Conservation (phyloP, 257 asterid species). For the Solanum gandarillasii region DNA sequence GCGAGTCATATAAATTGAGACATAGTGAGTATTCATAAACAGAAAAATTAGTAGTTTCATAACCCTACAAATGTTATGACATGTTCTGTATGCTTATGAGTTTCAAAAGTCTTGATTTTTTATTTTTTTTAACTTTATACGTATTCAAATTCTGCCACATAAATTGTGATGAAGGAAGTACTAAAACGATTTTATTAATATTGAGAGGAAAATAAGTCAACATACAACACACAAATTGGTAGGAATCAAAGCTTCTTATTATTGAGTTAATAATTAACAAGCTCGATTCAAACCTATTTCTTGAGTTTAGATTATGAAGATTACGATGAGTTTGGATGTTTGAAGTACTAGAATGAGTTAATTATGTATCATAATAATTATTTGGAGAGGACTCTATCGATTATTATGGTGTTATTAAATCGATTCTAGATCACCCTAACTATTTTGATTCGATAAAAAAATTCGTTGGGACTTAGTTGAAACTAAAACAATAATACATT, state of each 20-base stretch:
- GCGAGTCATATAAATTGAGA: neutral
- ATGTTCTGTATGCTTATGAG: neutral
- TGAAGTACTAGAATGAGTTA: too few species aligned
- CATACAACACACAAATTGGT: neutral
- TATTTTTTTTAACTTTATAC: neutral
- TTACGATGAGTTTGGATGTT: too few species aligned
- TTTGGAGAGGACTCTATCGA: too few species aligned
- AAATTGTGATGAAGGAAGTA: neutral
- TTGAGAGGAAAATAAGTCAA: neutral
- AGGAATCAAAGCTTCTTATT: neutral
- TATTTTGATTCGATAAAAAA: too few species aligned
- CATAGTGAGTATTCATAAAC: too few species aligned
- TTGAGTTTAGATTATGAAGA: neutral
- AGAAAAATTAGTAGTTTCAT: too few species aligned
- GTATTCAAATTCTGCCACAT: neutral
- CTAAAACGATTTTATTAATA: neutral
- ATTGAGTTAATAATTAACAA: neutral
- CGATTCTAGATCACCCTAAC: too few species aligned
- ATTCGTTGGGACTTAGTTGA: too few species aligned
- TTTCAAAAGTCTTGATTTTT: neutral
- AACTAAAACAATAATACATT: too few species aligned
- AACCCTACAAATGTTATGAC: fast-evolving
- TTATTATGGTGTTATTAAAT: too few species aligned
- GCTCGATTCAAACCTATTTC: neutral
- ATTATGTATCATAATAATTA: too few species aligned